Evolutionary conservation across 805 yeast genomes (phyloP).

Genomic region (Debaryomyces maramus): DNA sequence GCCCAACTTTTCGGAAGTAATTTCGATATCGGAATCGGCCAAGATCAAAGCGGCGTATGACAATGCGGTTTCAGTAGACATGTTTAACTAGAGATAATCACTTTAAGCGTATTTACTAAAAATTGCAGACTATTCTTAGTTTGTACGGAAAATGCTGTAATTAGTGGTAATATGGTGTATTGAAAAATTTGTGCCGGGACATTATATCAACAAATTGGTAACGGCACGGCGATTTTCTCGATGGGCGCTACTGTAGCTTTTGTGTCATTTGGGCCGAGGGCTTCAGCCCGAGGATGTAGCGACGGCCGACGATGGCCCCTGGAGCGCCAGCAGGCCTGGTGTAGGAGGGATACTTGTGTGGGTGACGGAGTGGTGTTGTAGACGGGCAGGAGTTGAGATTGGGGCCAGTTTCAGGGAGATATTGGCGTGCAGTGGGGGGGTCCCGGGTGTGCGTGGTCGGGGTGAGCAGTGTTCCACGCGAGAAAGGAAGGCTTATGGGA

Average conservation of each 20-base stretch:
- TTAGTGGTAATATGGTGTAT: neutral
- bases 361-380: no score
- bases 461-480: no score
- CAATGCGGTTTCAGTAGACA: slow-evolving; percentile 50
- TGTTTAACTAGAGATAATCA: slow-evolving; percentile 49
- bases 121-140: slow-evolving; percentile 51
- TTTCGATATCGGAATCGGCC: slow-evolving; percentile 49
- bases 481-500: no score
- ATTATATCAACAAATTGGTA: slow-evolving; percentile 1
- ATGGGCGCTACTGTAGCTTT: neutral
- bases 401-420: no score
- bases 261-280: neutral
- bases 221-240: neutral
- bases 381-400: no score
- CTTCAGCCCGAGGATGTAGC: no score
- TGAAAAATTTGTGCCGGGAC: slow-evolving; percentile 1
- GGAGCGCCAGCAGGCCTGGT: no score
- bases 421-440: no score
- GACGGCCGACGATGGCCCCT: no score
- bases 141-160: slow-evolving; percentile 11
- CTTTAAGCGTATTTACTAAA: slow-evolving; percentile 38
- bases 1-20: slow-evolving; percentile 45
- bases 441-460: no score
- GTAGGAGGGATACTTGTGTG: no score
- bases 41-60: slow-evolving; percentile 52